phyloP scores from a whole-genome alignment of 2,329 filamentous ascomycete species.

The Colletotrichum spinosum region DNA sequence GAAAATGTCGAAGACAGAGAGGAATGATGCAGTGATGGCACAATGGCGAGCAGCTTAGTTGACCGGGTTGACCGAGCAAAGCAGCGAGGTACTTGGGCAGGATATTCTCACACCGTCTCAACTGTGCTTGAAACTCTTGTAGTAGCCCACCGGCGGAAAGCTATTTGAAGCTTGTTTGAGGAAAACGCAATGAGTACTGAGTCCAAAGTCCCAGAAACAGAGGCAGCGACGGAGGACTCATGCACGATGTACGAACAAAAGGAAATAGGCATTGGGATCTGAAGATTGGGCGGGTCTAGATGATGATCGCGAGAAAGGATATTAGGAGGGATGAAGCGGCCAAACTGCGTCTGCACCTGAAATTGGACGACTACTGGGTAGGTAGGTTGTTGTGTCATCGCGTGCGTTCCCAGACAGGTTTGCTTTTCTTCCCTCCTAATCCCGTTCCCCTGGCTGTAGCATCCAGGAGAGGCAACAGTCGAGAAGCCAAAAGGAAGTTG shows the following conservation, averaged over 20 bases:
- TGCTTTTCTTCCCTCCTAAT: no score
- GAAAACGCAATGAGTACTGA: no score
- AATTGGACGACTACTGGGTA: not conserved
- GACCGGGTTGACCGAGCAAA: slow-evolving; percentile 5
- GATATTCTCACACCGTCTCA: no score
- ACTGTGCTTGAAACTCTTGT: no score
- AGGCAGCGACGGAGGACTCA: no score
- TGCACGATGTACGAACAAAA: no score
- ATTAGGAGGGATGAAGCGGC: no score
- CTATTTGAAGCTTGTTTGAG: not conserved
- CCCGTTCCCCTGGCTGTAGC: not conserved
- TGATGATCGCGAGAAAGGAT: no score
- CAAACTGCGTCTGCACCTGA: not conserved
- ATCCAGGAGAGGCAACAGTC: not conserved
- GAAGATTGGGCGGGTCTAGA: no score
- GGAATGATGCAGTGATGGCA: slow-evolving; percentile 32
- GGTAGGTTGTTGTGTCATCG: not conserved
- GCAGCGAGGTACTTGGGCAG: not conserved
- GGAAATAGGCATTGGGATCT: no score
- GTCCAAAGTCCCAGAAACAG: no score
- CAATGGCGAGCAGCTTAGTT: not conserved
- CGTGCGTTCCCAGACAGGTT: no score
- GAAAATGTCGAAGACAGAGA: slow-evolving; percentile 13
- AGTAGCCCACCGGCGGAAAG: slow-evolving; percentile 20
- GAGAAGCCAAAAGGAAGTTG: slow-evolving; percentile 21